A percentile compares a stretch with the other conserved stretches of the same genome.
Evolutionary conservation across 176 grass and related monocot genomes (phyloP).

Genomic region (Zea luxurians): DNA sequence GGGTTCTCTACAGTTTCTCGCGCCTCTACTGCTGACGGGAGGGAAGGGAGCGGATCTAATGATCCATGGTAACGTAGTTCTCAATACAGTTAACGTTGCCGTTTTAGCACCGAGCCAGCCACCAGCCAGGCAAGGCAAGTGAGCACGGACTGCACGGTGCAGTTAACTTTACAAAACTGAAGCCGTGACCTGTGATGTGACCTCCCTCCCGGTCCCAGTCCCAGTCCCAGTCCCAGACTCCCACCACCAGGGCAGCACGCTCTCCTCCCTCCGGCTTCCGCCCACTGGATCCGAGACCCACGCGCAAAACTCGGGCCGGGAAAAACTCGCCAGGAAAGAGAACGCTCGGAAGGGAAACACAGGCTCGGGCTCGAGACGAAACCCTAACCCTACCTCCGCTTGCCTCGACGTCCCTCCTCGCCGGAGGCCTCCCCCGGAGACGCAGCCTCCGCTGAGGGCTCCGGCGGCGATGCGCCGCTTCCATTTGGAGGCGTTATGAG

Average conservation of each 20-base stretch:
- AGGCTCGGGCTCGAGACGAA: conserved; percentile 49
- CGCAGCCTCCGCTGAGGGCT: conserved; percentile 30
- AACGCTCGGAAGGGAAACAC: conserved; percentile 37
- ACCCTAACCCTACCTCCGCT: conserved; percentile 86
- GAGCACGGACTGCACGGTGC: neutral
- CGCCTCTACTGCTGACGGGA: too few species aligned
- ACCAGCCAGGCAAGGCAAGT: neutral
- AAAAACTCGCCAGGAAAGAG: conserved; percentile 40
- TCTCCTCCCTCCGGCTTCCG: neutral
- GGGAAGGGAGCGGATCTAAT: too few species aligned
- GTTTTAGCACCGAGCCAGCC: neutral
- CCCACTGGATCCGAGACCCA: conserved; percentile 74
- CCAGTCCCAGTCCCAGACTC: neutral
- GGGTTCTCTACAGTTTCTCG: too few species aligned
- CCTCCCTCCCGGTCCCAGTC: neutral
- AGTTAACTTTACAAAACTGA: conserved; percentile 34
- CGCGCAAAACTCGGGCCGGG: conserved; percentile 57
- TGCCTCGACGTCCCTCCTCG: conserved; percentile 4
- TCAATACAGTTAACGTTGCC: neutral
- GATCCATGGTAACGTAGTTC: too few species aligned
- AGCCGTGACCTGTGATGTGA: conserved; percentile 32
- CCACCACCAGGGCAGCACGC: conserved; percentile 9
- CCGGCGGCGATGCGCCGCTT: conserved; percentile 42
- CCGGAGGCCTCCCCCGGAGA: conserved; percentile 34
- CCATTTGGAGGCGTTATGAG: conserved; percentile 49